phyloP scores from a whole-genome alignment of 2,329 filamentous ascomycete genomes.

The Aspergillus puulaauensis region DNA sequence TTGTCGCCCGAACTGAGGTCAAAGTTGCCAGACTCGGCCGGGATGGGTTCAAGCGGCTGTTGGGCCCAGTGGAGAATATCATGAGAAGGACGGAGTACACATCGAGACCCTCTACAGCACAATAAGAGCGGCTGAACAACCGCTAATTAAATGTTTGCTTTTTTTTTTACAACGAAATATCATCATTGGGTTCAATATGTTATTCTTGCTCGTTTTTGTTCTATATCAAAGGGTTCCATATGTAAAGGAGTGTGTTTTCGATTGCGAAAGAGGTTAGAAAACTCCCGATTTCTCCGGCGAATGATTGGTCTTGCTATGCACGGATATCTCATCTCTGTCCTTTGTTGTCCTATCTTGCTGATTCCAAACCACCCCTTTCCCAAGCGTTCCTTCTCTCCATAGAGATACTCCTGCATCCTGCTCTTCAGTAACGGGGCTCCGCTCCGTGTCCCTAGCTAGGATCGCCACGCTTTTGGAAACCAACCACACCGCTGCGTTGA shows the following conservation, averaged over 20 bases:
- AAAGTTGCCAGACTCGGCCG: constrained; percentile 93
- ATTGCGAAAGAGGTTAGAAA: constrained; percentile 15
- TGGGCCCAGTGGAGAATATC: constrained; percentile 91
- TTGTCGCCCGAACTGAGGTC: constrained; percentile 79
- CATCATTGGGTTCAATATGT: constrained; percentile 8
- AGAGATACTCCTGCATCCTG: not conserved
- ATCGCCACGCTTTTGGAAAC: not conserved
- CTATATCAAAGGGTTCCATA: constrained; percentile 7
- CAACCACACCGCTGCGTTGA: not conserved
- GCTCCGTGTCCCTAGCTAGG: not conserved
- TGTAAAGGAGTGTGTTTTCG: constrained; percentile 13
- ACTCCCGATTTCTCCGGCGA: constrained; percentile 10
- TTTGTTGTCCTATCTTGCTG: not conserved
- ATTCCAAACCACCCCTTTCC: not conserved
- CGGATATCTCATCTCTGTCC: constrained; percentile 2
- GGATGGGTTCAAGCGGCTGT: constrained; percentile 87
- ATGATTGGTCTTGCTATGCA: constrained; percentile 13
- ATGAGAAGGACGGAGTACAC: constrained; percentile 68
- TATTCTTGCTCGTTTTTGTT: constrained; percentile 7
- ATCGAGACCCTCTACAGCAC: constrained; percentile 26
- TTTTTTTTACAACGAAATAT: constrained; percentile 1
- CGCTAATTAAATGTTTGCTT: not conserved
- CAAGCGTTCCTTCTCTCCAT: not conserved
- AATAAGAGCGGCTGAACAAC: constrained; percentile 17
- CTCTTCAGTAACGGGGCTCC: not conserved